Base-by-base conservation (phyloP, 768 basidiomycete genomes). In the Mycena albidolilacea region DNA sequence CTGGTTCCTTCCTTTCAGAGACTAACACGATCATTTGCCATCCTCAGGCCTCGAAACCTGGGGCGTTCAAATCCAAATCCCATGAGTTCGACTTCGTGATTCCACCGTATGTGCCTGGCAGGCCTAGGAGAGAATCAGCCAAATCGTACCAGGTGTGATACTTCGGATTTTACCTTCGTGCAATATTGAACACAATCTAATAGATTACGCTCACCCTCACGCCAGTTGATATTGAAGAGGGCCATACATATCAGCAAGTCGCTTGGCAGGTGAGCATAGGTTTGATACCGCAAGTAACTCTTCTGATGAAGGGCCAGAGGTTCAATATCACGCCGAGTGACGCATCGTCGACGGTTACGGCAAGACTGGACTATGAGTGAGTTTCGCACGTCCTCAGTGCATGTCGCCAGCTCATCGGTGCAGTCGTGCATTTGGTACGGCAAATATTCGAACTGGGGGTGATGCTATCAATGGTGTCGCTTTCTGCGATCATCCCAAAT, bases 141-240 rank as follows among this genome's bases (percentile, higher is more conserved):
- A 48, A 12, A n/a, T 50, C 50, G 48, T 35, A 19, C 12, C 63
- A 64, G 48, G 63, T 64, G 35, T 50, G 63, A 38, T 39, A 52
- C 48, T 38, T 54, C 37, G 14, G 48, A 52, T 38, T 37, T n/a
- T 37, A 10, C 17, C 44, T 35, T 30, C 35, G 17, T 23, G 35
- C 4, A 23, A 12, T 38, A 35, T 64, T 37, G 52, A 54, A n/a
- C 11, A 12, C 0, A 64, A 12, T 64, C 12, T 4, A 1, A 37
- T 37, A 64, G 63, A 64, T 64, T 21, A 39, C 50, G 8, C 63
- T 52, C 2, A 64, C 63, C 19, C 63, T 64, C 63, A 39, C 48
- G n/a, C 63, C 63, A n/a, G 63, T 64, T 5, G 63, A 64, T 37
- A 64, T 64, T 23, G 48, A 64, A 21, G 50, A 39, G 2, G 38